These are phyloP conservation scores for Venturiaceae sp. DNA, from an alignment of 2,329 filamentous ascomycete genomes.

Conservation along the genomic window DNA sequence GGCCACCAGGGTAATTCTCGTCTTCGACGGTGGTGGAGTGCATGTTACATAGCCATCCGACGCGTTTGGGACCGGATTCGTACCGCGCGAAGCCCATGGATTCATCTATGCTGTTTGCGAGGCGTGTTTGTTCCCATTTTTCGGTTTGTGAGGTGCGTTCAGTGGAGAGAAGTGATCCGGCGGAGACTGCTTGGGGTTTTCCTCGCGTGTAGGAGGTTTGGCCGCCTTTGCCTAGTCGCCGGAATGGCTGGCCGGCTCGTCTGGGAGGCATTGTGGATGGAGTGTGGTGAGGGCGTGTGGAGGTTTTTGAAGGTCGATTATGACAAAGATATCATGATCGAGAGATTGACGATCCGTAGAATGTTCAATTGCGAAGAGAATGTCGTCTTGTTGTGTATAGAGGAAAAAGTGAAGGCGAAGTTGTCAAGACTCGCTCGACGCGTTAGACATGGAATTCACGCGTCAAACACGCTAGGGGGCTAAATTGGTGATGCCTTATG, in stretches of 20 bases:
- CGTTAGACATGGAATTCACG: background rate
- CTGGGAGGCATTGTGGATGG: conserved; percentile 37
- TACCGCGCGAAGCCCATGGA: conserved; percentile 88
- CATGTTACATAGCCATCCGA: conserved; percentile 94
- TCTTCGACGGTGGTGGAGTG: conserved; percentile 83
- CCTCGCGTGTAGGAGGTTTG: conserved; percentile 39
- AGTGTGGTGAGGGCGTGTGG: too few relatives aligned
- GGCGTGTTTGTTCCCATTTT: conserved; percentile 73
- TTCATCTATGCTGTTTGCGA: conserved; percentile 88
- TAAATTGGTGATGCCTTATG: background rate
- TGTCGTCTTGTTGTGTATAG: background rate
- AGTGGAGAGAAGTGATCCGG: conserved; percentile 59
- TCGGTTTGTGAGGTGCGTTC: conserved; percentile 91
- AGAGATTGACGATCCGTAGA: too few relatives aligned
- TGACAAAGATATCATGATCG: background rate
- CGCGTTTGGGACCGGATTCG: conserved; percentile 74
- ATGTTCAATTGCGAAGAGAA: too few relatives aligned
- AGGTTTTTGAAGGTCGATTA: background rate
- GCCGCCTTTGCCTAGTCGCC: conserved; percentile 31
- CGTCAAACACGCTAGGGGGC: background rate
- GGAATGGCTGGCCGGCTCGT: conserved; percentile 28
- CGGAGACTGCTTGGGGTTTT: conserved; percentile 57
- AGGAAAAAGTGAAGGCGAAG: background rate
- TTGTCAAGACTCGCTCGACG: too few relatives aligned
- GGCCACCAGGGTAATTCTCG: conserved; percentile 70